Conservation (phyloP, 2,329 filamentous ascomycete genomes). For the Aschersonia sp. region DNA sequence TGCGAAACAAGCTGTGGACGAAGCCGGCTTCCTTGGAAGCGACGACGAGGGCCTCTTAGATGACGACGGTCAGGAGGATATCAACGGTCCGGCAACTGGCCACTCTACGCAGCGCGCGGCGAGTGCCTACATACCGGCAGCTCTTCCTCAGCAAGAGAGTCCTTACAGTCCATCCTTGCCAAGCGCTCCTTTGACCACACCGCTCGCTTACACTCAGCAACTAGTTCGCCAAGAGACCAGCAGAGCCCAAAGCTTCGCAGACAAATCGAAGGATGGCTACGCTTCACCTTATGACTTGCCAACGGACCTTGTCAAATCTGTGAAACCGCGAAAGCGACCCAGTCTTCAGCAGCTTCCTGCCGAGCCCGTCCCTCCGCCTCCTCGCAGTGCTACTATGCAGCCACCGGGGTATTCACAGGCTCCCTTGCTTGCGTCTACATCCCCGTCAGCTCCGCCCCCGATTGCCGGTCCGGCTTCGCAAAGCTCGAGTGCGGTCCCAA, state of each 20-base stretch:
- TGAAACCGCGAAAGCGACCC: slow-evolving; percentile 53
- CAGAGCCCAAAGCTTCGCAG: slow-evolving; percentile 70
- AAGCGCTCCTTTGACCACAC: slow-evolving; percentile 5
- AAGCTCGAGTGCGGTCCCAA: slow-evolving; percentile 18
- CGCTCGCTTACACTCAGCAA: slow-evolving; percentile 14
- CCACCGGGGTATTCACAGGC: slow-evolving; percentile 11
- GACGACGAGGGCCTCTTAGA: slow-evolving; percentile 70
- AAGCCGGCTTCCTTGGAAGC: slow-evolving; percentile 57
- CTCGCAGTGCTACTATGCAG: slow-evolving; percentile 47
- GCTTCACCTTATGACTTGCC: slow-evolving; percentile 90
- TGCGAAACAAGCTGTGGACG: slow-evolving; percentile 36
- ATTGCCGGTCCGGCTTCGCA: slow-evolving; percentile 15
- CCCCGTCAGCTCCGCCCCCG: slow-evolving; percentile 9
- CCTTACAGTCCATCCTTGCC: slow-evolving; percentile 11
- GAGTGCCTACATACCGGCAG: slow-evolving; percentile 13
- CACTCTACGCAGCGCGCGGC: slow-evolving; percentile 4
- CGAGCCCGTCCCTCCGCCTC: slow-evolving; percentile 31
- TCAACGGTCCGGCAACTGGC: slow-evolving; percentile 9
- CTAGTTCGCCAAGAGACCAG: slow-evolving; percentile 26
- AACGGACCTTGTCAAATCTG: slow-evolving; percentile 51
- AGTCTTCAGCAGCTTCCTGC: slow-evolving; percentile 41
- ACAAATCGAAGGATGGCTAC: slow-evolving; percentile 85
- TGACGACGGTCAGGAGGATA: slow-evolving; percentile 46
- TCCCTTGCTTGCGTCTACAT: slow-evolving; percentile 9
- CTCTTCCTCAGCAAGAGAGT: slow-evolving; percentile 2